These are phyloP conservation scores for Colletotrichum sp. DNA, from an alignment of 2,329 filamentous ascomycete species.

Conservation along the genomic window DNA sequence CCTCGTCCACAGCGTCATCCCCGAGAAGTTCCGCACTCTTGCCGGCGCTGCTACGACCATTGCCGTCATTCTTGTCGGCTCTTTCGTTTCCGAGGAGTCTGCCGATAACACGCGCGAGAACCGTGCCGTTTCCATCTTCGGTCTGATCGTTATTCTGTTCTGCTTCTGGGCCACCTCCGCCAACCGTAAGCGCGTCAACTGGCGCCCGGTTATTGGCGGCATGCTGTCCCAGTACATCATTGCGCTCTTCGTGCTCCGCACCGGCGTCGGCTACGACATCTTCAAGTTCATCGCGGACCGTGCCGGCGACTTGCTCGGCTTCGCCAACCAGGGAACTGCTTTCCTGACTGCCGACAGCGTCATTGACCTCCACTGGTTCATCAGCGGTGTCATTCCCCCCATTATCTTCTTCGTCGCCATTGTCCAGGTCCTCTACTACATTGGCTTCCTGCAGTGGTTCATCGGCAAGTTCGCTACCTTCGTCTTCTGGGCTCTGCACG, in stretches of 20 bases:
- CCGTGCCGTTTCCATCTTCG: constrained; percentile 81
- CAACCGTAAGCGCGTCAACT: constrained; percentile 67
- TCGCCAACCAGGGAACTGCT: constrained; percentile 72
- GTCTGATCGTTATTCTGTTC: constrained; percentile 73
- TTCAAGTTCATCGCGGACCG: constrained; percentile 86
- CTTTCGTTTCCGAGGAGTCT: constrained; percentile 75
- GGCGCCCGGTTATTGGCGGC: constrained; percentile 85
- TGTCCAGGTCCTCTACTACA: constrained; percentile 86
- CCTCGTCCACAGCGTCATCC: constrained; percentile 65
- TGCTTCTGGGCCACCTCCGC: constrained; percentile 74
- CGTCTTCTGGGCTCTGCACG: constrained; percentile 88
- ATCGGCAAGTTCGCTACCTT: constrained; percentile 85
- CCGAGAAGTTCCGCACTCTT: constrained; percentile 68
- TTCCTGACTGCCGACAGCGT: constrained; percentile 69
- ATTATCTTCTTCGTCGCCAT: constrained; percentile 96
- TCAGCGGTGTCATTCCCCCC: constrained; percentile 81
- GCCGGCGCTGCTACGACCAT: constrained; percentile 69
- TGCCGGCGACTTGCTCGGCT: constrained; percentile 76
- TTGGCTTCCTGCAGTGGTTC: constrained; percentile 86
- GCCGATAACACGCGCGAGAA: constrained; percentile 80
- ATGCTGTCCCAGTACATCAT: constrained; percentile 90
- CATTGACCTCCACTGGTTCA: constrained; percentile 65
- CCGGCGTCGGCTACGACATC: constrained; percentile 82
- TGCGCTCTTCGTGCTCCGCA: constrained; percentile 86
- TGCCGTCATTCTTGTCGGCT: constrained; percentile 76